These are phyloP conservation scores for Kazachstania bromeliacearum DNA, from an alignment of 805 yeast genomes.

Conservation along the genomic window DNA sequence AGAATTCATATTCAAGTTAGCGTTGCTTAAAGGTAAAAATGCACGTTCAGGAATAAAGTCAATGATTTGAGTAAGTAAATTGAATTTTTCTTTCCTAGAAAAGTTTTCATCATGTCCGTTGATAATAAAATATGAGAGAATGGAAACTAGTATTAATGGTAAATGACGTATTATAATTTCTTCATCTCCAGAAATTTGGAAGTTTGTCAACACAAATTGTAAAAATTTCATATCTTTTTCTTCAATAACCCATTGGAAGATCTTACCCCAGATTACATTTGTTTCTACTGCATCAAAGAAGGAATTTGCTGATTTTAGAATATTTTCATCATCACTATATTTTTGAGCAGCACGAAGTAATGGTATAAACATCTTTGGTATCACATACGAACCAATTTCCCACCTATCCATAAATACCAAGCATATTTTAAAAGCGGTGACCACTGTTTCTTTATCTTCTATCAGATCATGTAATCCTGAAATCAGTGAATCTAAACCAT, in stretches of 20 bases:
- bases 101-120: conserved; percentile 5
- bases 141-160: conserved; percentile 55
- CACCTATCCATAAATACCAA: conserved; percentile 80
- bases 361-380: conserved; percentile 63
- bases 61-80: conserved; percentile 33
- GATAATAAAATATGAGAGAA: conserved; percentile 27
- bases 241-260: conserved; percentile 31
- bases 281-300: conserved; percentile 87
- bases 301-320: conserved; percentile 49
- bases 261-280: conserved; percentile 60
- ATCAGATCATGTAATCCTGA: conserved; percentile 46
- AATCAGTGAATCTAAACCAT: conserved; percentile 44
- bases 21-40: conserved; percentile 43
- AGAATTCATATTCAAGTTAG: conserved; percentile 16
- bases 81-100: not conserved
- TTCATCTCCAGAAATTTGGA: conserved; percentile 68
- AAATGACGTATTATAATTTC: conserved; percentile 72
- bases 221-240: conserved; percentile 39
- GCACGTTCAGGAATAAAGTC: conserved; percentile 55
- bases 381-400: conserved; percentile 77
- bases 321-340: conserved; percentile 24
- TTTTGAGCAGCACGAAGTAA: conserved; percentile 42
- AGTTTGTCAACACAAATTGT: conserved; percentile 50
- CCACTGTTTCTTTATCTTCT: conserved; percentile 26
- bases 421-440: conserved; percentile 52